Base-by-base conservation (phyloP, 75 land plant species). In the Isoetes taiwanensis region DNA sequence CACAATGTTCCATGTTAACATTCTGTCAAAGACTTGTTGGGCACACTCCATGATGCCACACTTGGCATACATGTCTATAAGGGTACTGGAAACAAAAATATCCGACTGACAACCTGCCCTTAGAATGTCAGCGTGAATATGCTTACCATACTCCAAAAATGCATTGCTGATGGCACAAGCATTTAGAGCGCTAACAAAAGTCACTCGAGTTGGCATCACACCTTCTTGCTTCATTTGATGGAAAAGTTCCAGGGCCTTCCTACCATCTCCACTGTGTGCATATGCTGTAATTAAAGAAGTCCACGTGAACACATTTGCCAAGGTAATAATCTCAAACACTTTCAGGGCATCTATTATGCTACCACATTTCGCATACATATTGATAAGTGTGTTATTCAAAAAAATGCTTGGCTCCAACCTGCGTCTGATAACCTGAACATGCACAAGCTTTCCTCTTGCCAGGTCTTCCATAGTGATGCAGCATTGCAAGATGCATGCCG, bases 361-460 rank as follows among this genome's bases (percentile, higher is more conserved):
- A 1, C 62, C 62, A 60, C 62, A 60, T 42, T 42, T 43, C 5
- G 57, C 24, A 42, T 46, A 43, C 62, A 60, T 60, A 20, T 41
- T 43, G 16, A 60, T 24, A 6, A 60, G 57, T 11, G 57, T 17
- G 19, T 40, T 60, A 3, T 6, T 2, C 28, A 60, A 32, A 20
- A 41, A 16, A 4, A 43, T 17, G 27, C 28, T 30, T 23, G 16
- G 19, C 29, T 60, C 57, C 27, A 41, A 26, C 5, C 57, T 19
- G 9, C 11, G 10, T 12, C 25, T 31, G n/a, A n/a, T 32, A 16
- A 57, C 19, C 27, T 26, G 56, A 11, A 24, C 25, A 28, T 60
- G 58, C 4, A 60, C 17, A 2, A 14, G 6, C 27, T 37, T 60
- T 1, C 62, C 62, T 42, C n/a, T 3, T 21, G 8, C 12, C 9